Conservation (phyloP, 495 filamentous ascomycete genomes). For the Annulohypoxylon stygium region DNA sequence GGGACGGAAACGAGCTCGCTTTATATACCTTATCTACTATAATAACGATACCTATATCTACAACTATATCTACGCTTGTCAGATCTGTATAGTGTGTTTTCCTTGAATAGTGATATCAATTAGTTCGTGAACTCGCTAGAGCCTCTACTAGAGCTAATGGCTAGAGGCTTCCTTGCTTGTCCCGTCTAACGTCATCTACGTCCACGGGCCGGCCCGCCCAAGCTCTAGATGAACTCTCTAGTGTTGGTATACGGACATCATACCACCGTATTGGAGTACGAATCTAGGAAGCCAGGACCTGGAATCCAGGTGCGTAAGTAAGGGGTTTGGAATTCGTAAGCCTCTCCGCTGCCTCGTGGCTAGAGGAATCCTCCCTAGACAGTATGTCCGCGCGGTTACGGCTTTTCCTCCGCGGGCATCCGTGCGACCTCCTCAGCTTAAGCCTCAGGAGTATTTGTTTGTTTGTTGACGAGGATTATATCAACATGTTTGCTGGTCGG, state of each 20-base stretch:
- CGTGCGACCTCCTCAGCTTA: background rate
- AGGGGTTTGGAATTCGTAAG: background rate
- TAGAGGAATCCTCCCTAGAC: background rate
- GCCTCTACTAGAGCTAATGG: background rate
- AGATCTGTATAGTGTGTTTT: conserved; percentile 27
- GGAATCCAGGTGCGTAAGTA: background rate
- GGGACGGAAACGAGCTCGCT: conserved; percentile 28
- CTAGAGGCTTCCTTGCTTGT: background rate
- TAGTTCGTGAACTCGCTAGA: background rate
- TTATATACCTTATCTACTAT: conserved; percentile 26
- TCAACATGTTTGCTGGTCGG: background rate
- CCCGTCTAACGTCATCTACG: background rate
- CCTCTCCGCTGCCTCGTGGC: background rate
- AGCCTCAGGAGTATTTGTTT: conserved; percentile 5
- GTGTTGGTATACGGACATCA: background rate
- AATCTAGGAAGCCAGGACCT: background rate
- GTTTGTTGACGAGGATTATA: background rate
- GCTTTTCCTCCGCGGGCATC: background rate
- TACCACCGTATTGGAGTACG: background rate
- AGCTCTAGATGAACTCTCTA: background rate
- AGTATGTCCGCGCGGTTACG: conserved; percentile 6
- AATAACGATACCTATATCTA: conserved; percentile 26
- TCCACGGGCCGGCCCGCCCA: background rate
- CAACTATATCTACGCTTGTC: conserved; percentile 6
- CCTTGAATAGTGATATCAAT: conserved; percentile 23